Percentiles rank a stretch among this genome's conserved stretches.
phyloP scores from a whole-genome alignment of 2,329 filamentous ascomycete species.

The Escovopsis sp. region DNA sequence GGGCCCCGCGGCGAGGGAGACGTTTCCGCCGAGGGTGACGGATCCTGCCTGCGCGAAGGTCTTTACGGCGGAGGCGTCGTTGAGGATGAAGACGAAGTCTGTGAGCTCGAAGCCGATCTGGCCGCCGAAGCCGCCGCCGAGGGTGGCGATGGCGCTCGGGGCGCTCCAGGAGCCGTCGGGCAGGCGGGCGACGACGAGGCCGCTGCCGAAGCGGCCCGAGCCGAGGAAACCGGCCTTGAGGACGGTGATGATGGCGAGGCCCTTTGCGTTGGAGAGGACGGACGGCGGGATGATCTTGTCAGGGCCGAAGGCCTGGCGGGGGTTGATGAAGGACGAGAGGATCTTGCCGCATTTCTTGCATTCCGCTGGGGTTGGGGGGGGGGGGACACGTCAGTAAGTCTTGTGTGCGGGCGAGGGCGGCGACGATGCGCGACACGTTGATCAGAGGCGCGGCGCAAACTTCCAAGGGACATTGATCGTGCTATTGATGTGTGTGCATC shows the following conservation, averaged over 20 bases:
- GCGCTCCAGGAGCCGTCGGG: constrained; percentile 69
- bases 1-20: constrained; percentile 86
- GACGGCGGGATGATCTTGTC: constrained; percentile 94
- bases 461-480: neutral
- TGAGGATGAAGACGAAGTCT: constrained; percentile 96
- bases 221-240: constrained; percentile 80
- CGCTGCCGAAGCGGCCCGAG: constrained; percentile 67
- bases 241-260: constrained; percentile 73
- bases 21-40: constrained; percentile 87
- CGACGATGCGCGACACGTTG: constrained; percentile 2
- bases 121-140: constrained; percentile 69
- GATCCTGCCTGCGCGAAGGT: constrained; percentile 89
- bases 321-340: constrained; percentile 85
- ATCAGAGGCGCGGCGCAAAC: neutral
- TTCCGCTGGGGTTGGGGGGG: constrained; percentile 52
- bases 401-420: neutral
- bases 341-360: constrained; percentile 97
- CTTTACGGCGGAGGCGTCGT: constrained; percentile 76
- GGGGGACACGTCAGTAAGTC: constrained; percentile 5
- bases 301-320: constrained; percentile 80
- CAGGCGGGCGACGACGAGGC: constrained; percentile 66
- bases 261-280: constrained; percentile 83
- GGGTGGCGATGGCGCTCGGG: constrained; percentile 65
- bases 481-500: neutral
- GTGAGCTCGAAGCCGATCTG: constrained; percentile 81